Evolutionary conservation across 2,329 filamentous ascomycete genomes (phyloP), one percentile per base, ranked within the genome.

Genomic region (Neocatenulostroma microsporum): DNA sequence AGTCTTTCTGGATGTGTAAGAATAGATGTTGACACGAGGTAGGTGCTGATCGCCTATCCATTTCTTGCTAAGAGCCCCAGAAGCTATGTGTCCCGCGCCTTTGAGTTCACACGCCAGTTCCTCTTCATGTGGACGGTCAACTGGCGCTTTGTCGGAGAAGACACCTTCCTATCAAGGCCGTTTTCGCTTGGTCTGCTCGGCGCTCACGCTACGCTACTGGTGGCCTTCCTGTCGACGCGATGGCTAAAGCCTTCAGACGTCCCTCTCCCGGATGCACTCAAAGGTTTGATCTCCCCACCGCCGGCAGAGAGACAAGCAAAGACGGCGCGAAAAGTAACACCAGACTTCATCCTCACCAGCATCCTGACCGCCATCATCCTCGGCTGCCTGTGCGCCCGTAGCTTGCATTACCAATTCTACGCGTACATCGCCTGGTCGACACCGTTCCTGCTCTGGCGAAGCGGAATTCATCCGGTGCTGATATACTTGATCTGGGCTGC

Each of bases 91-190:
- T 74, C 76, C 30, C 73, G 83, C 45, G 87, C 91, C 0, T 98
- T 98, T 57, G 87, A 98, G 64, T 73, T 98, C 40, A 87, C 84
- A 30, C 74, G 91, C 37, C 78, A 85, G 51, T 98, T 98, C 64
- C 72, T 94, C 52, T 96, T 89, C 70, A 87, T 89, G 63, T 98
- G 91, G 91, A 98, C 91, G 0, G 91, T 98, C 49, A 98, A 98
- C 62, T 98, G 91, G 91, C 79, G 88, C 36, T 96, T 96, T 58
- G 64, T 95, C n/a, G 80, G 83, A 12, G 87, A 95, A 62, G 75
- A 83, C 5, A 62, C 67, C 0, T 98, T 98, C 53, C 72, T 93
- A 30, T 82, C 78, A 48, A 74, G 67, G 41, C 58, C 65, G 2
- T 93, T 94, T 56, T 76, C 86, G 18, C 50, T 80, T 13, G 61